phyloP scores from a whole-genome alignment of 805 yeast genomes.

The Starmera pachycereana region DNA sequence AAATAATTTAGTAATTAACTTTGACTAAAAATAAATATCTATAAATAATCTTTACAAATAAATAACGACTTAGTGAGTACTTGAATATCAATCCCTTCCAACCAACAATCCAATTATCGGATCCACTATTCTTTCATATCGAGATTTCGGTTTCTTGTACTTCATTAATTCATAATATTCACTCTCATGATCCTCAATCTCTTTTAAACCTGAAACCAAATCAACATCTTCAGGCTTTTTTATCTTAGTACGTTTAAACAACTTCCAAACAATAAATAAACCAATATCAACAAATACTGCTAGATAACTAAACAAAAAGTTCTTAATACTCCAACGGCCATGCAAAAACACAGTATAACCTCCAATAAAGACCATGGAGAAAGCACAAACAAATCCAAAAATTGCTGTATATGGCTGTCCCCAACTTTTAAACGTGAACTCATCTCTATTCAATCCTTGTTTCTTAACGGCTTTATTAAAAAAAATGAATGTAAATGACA shows the following conservation, averaged over 20 bases:
- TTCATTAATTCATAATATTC: constrained; percentile 12
- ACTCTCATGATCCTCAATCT: constrained; percentile 48
- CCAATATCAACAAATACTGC: constrained; percentile 51
- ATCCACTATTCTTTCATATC: constrained; percentile 13
- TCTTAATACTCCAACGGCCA: constrained; percentile 50
- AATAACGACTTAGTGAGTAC: constrained; percentile 6
- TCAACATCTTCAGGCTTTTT: constrained; percentile 40
- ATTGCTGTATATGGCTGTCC: constrained; percentile 50
- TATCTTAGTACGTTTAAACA: constrained; percentile 37
- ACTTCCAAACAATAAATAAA: constrained; percentile 42
- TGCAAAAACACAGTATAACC: constrained; percentile 67
- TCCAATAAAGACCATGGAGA: constrained; percentile 44
- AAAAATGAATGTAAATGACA: constrained; percentile 47
- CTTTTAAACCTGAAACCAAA: constrained; percentile 40
- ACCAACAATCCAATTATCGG: constrained; percentile 1
- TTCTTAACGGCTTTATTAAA: constrained; percentile 50
- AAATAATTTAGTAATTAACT: too few relatives aligned
- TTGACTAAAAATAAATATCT: not conserved
- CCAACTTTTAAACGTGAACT: constrained; percentile 42
- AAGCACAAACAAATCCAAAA: constrained; percentile 34
- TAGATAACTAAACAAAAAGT: constrained; percentile 60
- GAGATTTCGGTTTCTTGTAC: constrained; percentile 16
- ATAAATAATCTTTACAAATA: constrained; percentile 14
- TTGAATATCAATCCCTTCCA: not conserved
- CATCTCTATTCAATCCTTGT: constrained; percentile 38